Percentiles rank a stretch among this genome's conserved stretches.
These are phyloP conservation scores for Cyberlindnera mrakii DNA, from an alignment of 805 yeast genomes.

Conservation along the genomic window DNA sequence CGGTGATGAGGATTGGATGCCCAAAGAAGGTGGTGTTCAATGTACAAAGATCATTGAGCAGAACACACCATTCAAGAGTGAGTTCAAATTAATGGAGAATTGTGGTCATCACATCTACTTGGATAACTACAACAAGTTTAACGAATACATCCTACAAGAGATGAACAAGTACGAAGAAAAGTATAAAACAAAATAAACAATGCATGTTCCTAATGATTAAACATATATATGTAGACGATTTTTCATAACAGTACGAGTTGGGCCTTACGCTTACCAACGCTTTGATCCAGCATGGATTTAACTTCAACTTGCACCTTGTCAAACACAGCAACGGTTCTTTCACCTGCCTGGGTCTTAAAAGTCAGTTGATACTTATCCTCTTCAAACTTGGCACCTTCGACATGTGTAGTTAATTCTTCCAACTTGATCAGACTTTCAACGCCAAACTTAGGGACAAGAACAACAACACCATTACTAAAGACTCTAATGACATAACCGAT, in stretches of 20 bases:
- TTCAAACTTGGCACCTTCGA: slow-evolving; percentile 55
- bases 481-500: slow-evolving; percentile 91
- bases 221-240: not conserved
- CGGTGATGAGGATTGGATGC: slow-evolving; percentile 75
- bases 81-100: slow-evolving; percentile 39
- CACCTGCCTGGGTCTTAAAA: slow-evolving; percentile 44
- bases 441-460: slow-evolving; percentile 91
- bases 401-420: slow-evolving; percentile 65
- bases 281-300: slow-evolving; percentile 74
- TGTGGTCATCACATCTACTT: slow-evolving; percentile 79
- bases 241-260: slow-evolving; percentile 46
- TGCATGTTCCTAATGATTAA: not conserved
- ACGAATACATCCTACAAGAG: slow-evolving; percentile 42
- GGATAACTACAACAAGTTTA: slow-evolving; percentile 55
- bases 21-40: slow-evolving; percentile 32
- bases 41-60: slow-evolving; percentile 24
- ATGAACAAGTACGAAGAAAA: slow-evolving; percentile 32
- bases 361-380: slow-evolving; percentile 72
- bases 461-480: slow-evolving; percentile 91
- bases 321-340: slow-evolving; percentile 61
- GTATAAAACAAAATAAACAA: not conserved
- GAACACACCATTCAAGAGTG: slow-evolving; percentile 20
- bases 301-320: slow-evolving; percentile 83
- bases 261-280: slow-evolving; percentile 90
- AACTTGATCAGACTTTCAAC: slow-evolving; percentile 88